These are phyloP conservation scores for Pseudodiploospora longispora DNA, from an alignment of 2,329 filamentous ascomycete species.

Conservation along the genomic window DNA sequence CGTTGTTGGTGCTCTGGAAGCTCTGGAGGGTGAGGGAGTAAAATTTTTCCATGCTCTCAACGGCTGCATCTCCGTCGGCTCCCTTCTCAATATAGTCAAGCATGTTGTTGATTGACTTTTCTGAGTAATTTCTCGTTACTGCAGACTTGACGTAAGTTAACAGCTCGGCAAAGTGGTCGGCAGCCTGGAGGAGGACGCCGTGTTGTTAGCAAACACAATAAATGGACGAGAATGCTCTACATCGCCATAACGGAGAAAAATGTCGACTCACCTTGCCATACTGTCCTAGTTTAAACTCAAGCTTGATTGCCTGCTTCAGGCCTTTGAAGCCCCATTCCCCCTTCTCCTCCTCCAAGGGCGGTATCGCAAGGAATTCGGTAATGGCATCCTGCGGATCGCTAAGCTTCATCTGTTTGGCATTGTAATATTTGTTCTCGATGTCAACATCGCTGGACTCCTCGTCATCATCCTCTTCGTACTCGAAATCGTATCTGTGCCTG, in stretches of 20 bases:
- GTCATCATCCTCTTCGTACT: slow-evolving; percentile 90
- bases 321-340: slow-evolving; percentile 99
- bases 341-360: slow-evolving; percentile 77
- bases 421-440: slow-evolving; percentile 99
- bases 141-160: slow-evolving; percentile 96
- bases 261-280: slow-evolving; percentile 61
- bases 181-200: slow-evolving; percentile 48
- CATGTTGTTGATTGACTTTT: slow-evolving; percentile 99
- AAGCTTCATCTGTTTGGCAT: slow-evolving; percentile 91
- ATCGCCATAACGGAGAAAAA: no score
- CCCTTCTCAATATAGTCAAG: slow-evolving; percentile 95
- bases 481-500: slow-evolving; percentile 70
- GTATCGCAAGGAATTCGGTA: slow-evolving; percentile 84
- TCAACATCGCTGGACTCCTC: slow-evolving; percentile 83
- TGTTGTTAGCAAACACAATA: no score
- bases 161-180: slow-evolving; percentile 88
- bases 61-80: slow-evolving; percentile 58
- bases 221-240: no score
- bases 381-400: slow-evolving; percentile 83
- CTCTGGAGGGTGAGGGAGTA: slow-evolving; percentile 89
- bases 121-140: slow-evolving; percentile 95
- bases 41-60: slow-evolving; percentile 84
- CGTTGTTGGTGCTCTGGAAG: slow-evolving; percentile 96
- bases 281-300: slow-evolving; percentile 86
- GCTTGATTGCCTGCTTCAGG: slow-evolving; percentile 94